Base-by-base conservation (phyloP, 1,139 yeast genomes). In the Geotrichum candidum region DNA sequence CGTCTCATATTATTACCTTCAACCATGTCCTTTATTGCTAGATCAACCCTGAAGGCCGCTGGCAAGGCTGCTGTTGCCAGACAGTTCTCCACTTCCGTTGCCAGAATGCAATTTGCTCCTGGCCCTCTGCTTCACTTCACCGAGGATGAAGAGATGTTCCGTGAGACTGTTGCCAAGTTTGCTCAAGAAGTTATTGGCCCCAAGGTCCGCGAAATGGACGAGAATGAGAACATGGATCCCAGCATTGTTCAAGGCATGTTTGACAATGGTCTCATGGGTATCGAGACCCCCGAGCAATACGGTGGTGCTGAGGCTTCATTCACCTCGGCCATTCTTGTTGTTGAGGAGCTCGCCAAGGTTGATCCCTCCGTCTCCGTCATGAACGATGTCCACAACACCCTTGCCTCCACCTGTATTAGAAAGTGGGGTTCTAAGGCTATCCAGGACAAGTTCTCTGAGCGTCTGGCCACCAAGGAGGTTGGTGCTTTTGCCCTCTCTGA, bases 251-350 rank as follows among this genome's bases (percentile, higher is more conserved):
- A 69, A 58, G 76, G 73, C 41, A 70, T 78, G 74, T 78, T 78
- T 57, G 80, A 76, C 52, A 70, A 70, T 48, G 80, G 80, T 3
- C 71, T 78, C 46, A 78, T 78, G 81, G 81, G 76, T 27, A 74
- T 78, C 58, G 81, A 78, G 67, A 78, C 80, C 11, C 79, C 80
- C 11, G 79, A 77, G 64, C 78, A 77, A 66, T 69, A 70, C 29
- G 81, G 81, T 29, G 81, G 81, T 41, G 80, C 80, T 15, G 80
- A 79, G 23, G 81, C 80, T 13, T 70, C 76, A 35, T 78, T 78
- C 68, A 78, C 80, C 15, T 74, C 79, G 6, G 81, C 81, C 13
- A 77, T 78, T 60, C 66, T 78, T 15, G 79, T 76, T 10, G 79
- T 78, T 13, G 81, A 78, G 65, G 81, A 78, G 66, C 73, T 78